Conservation (phyloP, 495 filamentous ascomycete species). For the Podospora anserina region DNA sequence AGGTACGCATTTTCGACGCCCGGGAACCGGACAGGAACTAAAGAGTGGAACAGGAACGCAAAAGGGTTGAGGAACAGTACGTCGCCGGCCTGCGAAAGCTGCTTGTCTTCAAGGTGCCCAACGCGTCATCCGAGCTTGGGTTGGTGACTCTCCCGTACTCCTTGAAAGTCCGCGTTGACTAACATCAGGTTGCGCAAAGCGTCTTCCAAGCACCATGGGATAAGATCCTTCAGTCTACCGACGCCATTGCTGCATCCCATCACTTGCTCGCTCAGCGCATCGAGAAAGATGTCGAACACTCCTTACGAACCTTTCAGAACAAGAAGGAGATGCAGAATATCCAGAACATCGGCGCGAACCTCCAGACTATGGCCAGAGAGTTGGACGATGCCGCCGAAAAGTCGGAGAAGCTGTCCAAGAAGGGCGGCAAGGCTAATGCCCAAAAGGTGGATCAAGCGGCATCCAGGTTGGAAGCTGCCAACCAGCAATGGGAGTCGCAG, state of each 20-base stretch:
- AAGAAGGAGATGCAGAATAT: constrained; percentile 78
- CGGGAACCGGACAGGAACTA: constrained; percentile 21
- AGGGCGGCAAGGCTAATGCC: constrained; percentile 73
- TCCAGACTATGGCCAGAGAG: constrained; percentile 76
- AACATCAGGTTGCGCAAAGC: constrained; percentile 46
- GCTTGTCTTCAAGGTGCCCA: constrained; percentile 65
- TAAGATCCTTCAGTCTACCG: constrained; percentile 77
- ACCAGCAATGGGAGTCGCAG: constrained; percentile 88
- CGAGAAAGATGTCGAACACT: constrained; percentile 85
- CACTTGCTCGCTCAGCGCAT: constrained; percentile 77
- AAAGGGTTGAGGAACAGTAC: constrained; percentile 88
- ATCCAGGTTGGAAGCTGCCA: constrained; percentile 69
- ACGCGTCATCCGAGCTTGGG: constrained; percentile 77
- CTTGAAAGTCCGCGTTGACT: constrained; percentile 21
- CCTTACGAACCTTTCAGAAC: constrained; percentile 70
- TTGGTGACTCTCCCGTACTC: constrained; percentile 44
- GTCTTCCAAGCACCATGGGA: constrained; percentile 92
- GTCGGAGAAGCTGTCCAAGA: constrained; percentile 77
- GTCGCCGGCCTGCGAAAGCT: constrained; percentile 80
- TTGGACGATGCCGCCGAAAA: constrained; percentile 82
- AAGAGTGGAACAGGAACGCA: constrained; percentile 69
- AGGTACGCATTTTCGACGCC: constrained; percentile 57
- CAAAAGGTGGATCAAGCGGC: constrained; percentile 76
- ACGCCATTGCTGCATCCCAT: constrained; percentile 79
- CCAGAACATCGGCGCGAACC: constrained; percentile 75